Conservation (phyloP, 495 filamentous ascomycete genomes). For the Tuber microsphaerosporum region DNA sequence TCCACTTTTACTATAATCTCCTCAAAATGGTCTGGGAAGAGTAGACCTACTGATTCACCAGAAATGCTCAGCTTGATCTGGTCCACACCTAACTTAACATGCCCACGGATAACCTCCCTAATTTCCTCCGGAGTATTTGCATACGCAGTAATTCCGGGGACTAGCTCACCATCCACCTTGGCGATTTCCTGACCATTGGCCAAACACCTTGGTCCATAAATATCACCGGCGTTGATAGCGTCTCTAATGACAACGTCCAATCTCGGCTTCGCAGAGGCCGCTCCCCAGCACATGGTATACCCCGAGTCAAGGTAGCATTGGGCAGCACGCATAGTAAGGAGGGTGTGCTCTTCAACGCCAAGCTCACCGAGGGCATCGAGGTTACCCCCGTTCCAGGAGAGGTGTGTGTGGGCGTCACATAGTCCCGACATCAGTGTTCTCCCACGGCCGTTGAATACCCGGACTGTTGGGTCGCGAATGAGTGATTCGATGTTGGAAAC, state of each 20-base stretch:
- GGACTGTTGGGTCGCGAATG: constrained; percentile 41
- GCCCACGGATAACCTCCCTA: constrained; percentile 46
- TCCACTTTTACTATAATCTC: neutral
- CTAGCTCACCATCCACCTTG: constrained; percentile 46
- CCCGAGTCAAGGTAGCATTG: constrained; percentile 48
- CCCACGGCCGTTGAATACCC: constrained; percentile 45
- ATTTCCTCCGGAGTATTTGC: constrained; percentile 48
- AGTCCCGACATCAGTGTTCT: constrained; percentile 49
- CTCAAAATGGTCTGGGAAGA: neutral
- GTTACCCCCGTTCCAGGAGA: constrained; percentile 49
- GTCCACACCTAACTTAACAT: constrained; percentile 48
- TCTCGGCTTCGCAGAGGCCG: constrained; percentile 49
- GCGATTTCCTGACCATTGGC: constrained; percentile 51
- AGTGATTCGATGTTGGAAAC: constrained; percentile 44
- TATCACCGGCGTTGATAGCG: constrained; percentile 51
- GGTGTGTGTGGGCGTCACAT: constrained; percentile 49
- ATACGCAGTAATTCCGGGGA: constrained; percentile 48
- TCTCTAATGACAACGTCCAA: constrained; percentile 51
- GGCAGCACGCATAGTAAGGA: constrained; percentile 46
- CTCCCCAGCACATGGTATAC: constrained; percentile 50
- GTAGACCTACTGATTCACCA: constrained; percentile 41
- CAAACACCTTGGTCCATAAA: constrained; percentile 50
- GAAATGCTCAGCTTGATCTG: constrained; percentile 52
- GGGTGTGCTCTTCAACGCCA: constrained; percentile 49
- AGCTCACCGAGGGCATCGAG: constrained; percentile 44